Evolutionary conservation across 768 basidiomycete species (phyloP), one percentile per base, ranked within the genome.

Genomic region (Podaxis rugospora): DNA sequence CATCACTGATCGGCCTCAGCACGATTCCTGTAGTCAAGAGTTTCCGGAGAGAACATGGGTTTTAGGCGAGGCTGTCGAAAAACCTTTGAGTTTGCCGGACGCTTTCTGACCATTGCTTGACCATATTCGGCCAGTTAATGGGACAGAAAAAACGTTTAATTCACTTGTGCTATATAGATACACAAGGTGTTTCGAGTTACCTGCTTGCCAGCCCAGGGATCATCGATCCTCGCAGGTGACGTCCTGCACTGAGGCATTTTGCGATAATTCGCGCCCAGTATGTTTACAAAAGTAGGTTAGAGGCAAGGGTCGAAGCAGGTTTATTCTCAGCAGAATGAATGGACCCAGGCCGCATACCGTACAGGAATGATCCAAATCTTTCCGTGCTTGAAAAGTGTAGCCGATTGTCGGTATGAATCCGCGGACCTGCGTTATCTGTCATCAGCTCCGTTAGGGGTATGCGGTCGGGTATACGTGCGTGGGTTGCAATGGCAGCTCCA

Each of bases 401-500:
- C 51, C 51, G 40, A 59, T 44, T 32, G 51, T 44, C 44, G 42
- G 42, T 44, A 53, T 44, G 59, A 25, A 52, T 59, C 59, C 59
- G 59, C 59, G 59, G 59, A 59, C 59, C 59, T 59, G 59, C 59
- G 59, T 59, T 59, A 59, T 53, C 59, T 59, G 21, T 53, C 40
- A 59, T 53, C 59, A 59, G 59, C 59, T 53, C 59, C 51, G 59
- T 59, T 53, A 44, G 21, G 21, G 53, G 51, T 28, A 59, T 53
- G 59, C 14, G 51, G 51, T 47, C 59, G 51, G 59, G n/a, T 59
- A 53, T 59, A 21, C 40, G 32, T 53, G 49, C 25, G 51, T 36
- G 51, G 39, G 49, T 49, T 21, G 21, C n/a, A 44, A n/a, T 56
- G 55, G 21, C 55, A 46, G 40, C 51, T 51, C 59, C 59, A 59